These are phyloP conservation scores for Murraya koenigii DNA, from an alignment of 345 rosid species.

Conservation along the genomic window DNA sequence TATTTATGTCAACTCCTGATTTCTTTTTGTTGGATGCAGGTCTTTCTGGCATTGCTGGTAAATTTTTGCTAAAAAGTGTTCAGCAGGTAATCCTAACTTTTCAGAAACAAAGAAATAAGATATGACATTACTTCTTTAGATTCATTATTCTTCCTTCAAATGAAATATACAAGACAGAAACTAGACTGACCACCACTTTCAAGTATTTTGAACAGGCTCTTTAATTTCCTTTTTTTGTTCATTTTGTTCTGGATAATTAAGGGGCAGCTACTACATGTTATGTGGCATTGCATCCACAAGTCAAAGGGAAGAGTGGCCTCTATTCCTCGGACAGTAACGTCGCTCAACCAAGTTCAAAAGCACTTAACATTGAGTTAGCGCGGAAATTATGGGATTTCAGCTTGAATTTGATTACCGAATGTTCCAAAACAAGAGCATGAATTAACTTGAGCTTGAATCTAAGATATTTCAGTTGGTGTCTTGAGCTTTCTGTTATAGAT, in stretches of 20 bases:
- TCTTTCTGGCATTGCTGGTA: constrained; percentile 36
- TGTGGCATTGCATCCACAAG: constrained; percentile 68
- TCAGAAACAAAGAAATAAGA: neutral
- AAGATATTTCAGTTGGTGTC: too few species aligned
- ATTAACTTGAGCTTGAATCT: neutral
- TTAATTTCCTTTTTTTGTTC: too few species aligned
- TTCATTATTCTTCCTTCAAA: neutral
- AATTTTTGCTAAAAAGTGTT: constrained; percentile 48
- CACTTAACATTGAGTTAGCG: constrained; percentile 49
- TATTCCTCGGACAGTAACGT: constrained; percentile 60
- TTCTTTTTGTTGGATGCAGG: constrained; percentile 34
- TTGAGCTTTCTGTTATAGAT: too few species aligned
- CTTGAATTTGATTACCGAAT: constrained; percentile 30
- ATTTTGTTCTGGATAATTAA: constrained; percentile 25
- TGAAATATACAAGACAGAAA: neutral
- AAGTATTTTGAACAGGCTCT: neutral
- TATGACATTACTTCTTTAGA: neutral
- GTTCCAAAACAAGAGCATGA: neutral
- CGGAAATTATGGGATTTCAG: constrained; percentile 73
- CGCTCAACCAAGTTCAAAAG: constrained; percentile 38
- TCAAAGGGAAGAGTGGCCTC: constrained; percentile 58
- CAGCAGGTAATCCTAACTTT: constrained; percentile 49
- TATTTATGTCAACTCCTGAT: too few species aligned
- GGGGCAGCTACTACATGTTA: constrained; percentile 86
- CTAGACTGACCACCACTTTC: neutral